A percentile compares a stretch with the other conserved stretches of the same genome.
phyloP scores from a whole-genome alignment of 306 rosid species.

The Gastrolobium bilobum region DNA sequence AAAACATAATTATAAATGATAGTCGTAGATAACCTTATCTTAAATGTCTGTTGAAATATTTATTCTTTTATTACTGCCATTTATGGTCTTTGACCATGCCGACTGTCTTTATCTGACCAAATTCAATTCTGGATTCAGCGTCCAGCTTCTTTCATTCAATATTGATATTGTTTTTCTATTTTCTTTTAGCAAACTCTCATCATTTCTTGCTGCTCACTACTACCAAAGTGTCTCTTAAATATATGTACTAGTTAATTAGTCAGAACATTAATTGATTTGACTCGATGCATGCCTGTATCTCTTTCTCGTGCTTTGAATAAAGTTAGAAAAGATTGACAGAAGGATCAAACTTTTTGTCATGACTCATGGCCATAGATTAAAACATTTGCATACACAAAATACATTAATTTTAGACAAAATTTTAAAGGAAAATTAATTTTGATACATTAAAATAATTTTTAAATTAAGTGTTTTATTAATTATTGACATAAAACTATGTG shows the following conservation, averaged over 20 bases:
- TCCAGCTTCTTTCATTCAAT: neutral
- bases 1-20: too few species aligned
- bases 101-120: neutral
- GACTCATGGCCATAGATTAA: too few species aligned
- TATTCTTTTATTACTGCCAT: constrained; percentile 8
- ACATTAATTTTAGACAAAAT: too few species aligned
- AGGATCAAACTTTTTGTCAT: neutral
- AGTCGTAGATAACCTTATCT: too few species aligned
- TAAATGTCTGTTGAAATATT: too few species aligned
- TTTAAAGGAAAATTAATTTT: too few species aligned
- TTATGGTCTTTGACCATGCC: neutral
- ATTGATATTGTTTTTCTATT: neutral
- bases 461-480: too few species aligned
- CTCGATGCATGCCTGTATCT: neutral
- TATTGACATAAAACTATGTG: too few species aligned
- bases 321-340: neutral
- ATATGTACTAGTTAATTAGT: neutral
- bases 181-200: neutral
- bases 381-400: too few species aligned
- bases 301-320: neutral
- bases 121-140: neutral
- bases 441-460: too few species aligned
- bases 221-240: constrained; percentile 41
- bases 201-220: constrained; percentile 1
- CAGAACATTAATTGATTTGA: constrained; percentile 32